Percentiles rank a stretch among this genome's conserved stretches.
Evolutionary conservation across 805 yeast genomes (phyloP).

Genomic region (Phaffomyces opuntiae): DNA sequence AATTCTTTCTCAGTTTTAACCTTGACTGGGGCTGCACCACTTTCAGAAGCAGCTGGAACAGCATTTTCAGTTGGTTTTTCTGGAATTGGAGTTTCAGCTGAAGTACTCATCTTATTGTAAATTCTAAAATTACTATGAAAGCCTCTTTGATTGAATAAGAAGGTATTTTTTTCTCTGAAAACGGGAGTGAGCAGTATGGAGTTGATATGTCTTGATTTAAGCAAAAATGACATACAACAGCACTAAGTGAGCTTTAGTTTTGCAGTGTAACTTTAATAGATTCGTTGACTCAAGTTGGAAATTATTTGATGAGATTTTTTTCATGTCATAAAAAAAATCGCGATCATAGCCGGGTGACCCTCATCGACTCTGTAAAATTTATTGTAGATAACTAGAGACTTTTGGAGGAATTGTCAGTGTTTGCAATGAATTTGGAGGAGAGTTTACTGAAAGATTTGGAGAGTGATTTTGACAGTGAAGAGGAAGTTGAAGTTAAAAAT

Average conservation of each 20-base stretch:
- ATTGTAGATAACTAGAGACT: too few species aligned
- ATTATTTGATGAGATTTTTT: background rate
- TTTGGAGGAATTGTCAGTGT: background rate
- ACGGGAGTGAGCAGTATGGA: conserved; percentile 1
- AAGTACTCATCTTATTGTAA: conserved; percentile 11
- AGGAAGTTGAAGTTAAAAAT: background rate
- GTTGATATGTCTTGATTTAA: conserved; percentile 1
- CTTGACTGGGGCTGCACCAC: conserved; percentile 29
- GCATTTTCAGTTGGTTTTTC: conserved; percentile 9
- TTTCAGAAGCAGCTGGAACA: conserved; percentile 9
- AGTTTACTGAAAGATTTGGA: conserved; percentile 29
- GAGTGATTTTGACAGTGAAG: conserved; percentile 8
- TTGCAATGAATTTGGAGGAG: conserved; percentile 15
- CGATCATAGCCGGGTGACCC: background rate
- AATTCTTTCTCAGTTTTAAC: conserved; percentile 73
- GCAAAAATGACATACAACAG: conserved; percentile 12
- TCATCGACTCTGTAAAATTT: too few species aligned
- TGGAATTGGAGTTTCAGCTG: conserved; percentile 9
- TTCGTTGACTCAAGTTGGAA: background rate
- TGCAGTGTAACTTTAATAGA: background rate
- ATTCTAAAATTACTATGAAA: conserved; percentile 3
- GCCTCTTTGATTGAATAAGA: conserved; percentile 1
- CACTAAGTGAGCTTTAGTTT: background rate
- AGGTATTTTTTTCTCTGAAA: conserved; percentile 3
- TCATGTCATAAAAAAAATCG: background rate